A percentile compares a stretch with the other conserved stretches of the same genome.
Evolutionary conservation across 108 stramenopile species (phyloP).

Genomic region (Cyclotella distinguenda): DNA sequence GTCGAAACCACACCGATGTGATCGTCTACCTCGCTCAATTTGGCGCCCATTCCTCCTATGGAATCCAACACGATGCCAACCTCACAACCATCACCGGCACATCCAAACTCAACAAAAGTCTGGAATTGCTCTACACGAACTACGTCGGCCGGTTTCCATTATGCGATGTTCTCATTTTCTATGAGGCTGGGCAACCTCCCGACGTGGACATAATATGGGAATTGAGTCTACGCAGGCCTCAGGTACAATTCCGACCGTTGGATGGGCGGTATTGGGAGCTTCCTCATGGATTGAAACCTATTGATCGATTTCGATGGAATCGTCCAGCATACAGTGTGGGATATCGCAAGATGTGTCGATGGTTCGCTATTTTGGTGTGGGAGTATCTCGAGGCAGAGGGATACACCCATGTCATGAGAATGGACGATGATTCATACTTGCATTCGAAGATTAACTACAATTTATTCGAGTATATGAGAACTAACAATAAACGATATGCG

Average conservation of each 20-base stretch:
- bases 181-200: conserved; percentile 7
- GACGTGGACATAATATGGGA: not conserved
- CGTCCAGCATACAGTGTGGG: conserved; percentile 29
- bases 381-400: conserved; percentile 42
- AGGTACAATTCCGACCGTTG: conserved; percentile 9
- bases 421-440: conserved; percentile 80
- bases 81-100: conserved; percentile 4
- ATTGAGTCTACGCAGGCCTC: conserved; percentile 1
- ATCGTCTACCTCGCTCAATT: conserved; percentile 36
- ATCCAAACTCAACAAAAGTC: conserved; percentile 33
- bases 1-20: conserved; percentile 13
- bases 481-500: conserved; percentile 56
- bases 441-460: conserved; percentile 66
- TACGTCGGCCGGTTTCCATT: conserved; percentile 38
- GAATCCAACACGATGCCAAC: conserved; percentile 13
- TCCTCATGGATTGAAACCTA: conserved; percentile 5
- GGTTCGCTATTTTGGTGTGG: conserved; percentile 73
- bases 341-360: conserved; percentile 75
- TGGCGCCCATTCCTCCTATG: conserved; percentile 19
- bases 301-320: conserved; percentile 12
- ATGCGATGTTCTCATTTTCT: conserved; percentile 17
- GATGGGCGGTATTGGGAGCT: conserved; percentile 13
- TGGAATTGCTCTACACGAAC: conserved; percentile 57
- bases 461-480: conserved; percentile 69
- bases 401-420: conserved; percentile 71